These are phyloP conservation scores for Phlebopus sp. DNA, from an alignment of 1,284 basidiomycete genomes.

Conservation along the genomic window DNA sequence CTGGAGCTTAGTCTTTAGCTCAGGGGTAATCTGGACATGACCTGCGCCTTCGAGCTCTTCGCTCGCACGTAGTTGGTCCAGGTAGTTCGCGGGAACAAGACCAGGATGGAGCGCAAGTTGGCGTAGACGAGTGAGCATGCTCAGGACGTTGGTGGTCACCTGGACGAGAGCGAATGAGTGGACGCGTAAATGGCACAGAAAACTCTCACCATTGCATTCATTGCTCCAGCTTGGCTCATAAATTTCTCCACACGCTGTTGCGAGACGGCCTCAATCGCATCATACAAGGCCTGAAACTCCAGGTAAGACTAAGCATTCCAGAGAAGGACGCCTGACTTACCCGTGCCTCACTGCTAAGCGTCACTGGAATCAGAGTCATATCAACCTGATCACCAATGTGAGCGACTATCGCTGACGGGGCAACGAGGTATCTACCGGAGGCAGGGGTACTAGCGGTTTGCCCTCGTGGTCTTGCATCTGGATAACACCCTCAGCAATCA, in stretches of 20 bases:
- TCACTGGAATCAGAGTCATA: slow-evolving; percentile 68
- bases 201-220: slow-evolving; percentile 37
- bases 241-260: slow-evolving; percentile 59
- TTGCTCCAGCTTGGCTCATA: slow-evolving; percentile 42
- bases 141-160: slow-evolving; percentile 71
- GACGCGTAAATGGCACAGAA: neutral
- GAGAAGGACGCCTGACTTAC: slow-evolving; percentile 35
- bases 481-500: slow-evolving; percentile 7
- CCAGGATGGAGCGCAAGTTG: slow-evolving; percentile 83
- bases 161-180: slow-evolving; percentile 26
- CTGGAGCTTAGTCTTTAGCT: slow-evolving; percentile 59
- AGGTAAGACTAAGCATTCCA: neutral
- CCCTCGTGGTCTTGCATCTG: slow-evolving; percentile 83
- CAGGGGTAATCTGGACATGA: slow-evolving; percentile 42
- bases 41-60: slow-evolving; percentile 36
- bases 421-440: slow-evolving; percentile 51
- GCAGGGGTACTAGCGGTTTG: slow-evolving; percentile 69
- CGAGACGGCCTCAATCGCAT: slow-evolving; percentile 67
- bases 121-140: slow-evolving; percentile 83
- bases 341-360: slow-evolving; percentile 64
- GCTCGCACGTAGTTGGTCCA: slow-evolving; percentile 58
- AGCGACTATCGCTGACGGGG: neutral
- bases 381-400: slow-evolving; percentile 54
- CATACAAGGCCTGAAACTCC: slow-evolving; percentile 61
- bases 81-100: slow-evolving; percentile 72